Conservation (phyloP, 1,139 yeast genomes). For the Saccharomyces hybrid region DNA sequence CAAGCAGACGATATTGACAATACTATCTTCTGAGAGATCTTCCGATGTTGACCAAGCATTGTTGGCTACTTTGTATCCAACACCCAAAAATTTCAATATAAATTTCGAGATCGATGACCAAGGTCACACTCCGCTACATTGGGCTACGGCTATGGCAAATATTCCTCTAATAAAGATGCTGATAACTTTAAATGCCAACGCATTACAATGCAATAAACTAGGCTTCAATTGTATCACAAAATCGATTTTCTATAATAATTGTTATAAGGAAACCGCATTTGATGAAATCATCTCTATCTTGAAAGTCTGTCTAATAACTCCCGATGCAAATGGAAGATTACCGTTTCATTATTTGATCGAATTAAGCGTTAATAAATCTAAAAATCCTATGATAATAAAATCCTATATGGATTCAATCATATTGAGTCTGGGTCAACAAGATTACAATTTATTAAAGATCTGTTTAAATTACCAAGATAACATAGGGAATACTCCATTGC, state of each 20-base stretch:
- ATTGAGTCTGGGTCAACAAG: constrained; percentile 32
- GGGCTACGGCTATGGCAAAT: constrained; percentile 95
- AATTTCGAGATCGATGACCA: constrained; percentile 89
- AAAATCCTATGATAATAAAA: constrained; percentile 32
- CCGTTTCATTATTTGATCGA: constrained; percentile 70
- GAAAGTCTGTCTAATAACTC: constrained; percentile 60
- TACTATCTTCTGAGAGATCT: constrained; percentile 51
- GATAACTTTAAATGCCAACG: constrained; percentile 62
- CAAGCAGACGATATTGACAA: constrained; percentile 28
- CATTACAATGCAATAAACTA: constrained; percentile 58
- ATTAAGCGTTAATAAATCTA: constrained; percentile 46
- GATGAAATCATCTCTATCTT: constrained; percentile 61
- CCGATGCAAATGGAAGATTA: constrained; percentile 64
- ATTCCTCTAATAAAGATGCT: constrained; percentile 62
- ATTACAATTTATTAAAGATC: constrained; percentile 45
- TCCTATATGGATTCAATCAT: constrained; percentile 37
- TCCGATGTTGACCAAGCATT: constrained; percentile 67
- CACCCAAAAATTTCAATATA: constrained; percentile 74
- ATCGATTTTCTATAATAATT: constrained; percentile 77
- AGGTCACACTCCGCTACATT: constrained; percentile 91
- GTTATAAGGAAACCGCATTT: constrained; percentile 72
- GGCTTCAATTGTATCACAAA: constrained; percentile 86
- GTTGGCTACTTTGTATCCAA: constrained; percentile 63
- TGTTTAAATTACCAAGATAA: constrained; percentile 63
- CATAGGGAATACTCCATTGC: constrained; percentile 62